phyloP scores from a whole-genome alignment of 768 basidiomycete genomes.

The Tulasnella sp. region DNA sequence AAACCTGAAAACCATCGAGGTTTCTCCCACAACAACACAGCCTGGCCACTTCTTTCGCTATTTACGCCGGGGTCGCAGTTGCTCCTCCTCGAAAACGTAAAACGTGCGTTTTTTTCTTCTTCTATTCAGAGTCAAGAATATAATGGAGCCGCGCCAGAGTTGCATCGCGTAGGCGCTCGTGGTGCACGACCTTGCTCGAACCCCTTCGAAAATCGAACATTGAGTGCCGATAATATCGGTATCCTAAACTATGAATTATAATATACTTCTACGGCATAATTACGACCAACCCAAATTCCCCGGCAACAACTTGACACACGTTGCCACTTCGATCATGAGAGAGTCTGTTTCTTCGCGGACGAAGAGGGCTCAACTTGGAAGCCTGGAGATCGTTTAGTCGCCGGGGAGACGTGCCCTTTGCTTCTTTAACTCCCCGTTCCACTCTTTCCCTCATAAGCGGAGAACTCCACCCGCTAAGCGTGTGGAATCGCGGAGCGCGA shows the following conservation, averaged over 20 bases:
- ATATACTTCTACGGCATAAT: neutral
- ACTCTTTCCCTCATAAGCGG: neutral
- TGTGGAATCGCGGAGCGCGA: neutral
- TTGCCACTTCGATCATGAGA: neutral
- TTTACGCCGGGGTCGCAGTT: neutral
- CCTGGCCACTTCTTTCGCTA: neutral
- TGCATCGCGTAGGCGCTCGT: neutral
- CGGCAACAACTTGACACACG: neutral
- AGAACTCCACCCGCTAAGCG: neutral
- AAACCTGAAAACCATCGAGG: neutral
- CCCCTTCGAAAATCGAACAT: neutral
- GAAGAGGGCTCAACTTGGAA: neutral
- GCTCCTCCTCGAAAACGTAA: neutral
- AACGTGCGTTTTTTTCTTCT: neutral
- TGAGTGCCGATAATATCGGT: neutral
- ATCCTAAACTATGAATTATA: neutral
- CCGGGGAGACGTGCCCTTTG: neutral
- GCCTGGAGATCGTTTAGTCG: neutral
- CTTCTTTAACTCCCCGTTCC: neutral
- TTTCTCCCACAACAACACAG: conserved; percentile 4
- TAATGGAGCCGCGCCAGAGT: neutral
- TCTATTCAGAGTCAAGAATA: neutral
- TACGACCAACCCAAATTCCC: neutral
- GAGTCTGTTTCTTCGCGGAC: neutral
- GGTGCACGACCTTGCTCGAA: neutral